These are phyloP conservation scores for Verticillium nubilum DNA, from an alignment of 2,329 filamentous ascomycete species.

Conservation along the genomic window DNA sequence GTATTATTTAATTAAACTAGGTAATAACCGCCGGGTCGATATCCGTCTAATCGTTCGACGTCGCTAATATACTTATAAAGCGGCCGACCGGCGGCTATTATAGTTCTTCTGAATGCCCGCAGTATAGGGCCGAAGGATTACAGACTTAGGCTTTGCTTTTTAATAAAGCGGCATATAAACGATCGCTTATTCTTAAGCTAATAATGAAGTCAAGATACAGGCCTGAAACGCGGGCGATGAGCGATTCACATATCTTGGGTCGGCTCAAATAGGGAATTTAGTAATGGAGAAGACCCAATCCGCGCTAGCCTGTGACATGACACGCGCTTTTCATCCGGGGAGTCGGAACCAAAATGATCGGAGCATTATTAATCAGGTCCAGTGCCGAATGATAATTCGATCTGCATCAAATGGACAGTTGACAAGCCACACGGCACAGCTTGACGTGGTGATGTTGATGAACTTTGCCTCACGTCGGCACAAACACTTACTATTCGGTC, in stretches of 20 bases:
- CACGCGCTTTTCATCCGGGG: neutral
- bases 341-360: no score
- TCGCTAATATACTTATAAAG: neutral
- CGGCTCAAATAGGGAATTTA: neutral
- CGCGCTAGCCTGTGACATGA: neutral
- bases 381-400: no score
- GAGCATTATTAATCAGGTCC: no score
- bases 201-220: neutral
- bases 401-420: no score
- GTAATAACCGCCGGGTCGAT: constrained; percentile 27
- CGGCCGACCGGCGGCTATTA: neutral
- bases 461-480: no score
- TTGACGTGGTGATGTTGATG: no score
- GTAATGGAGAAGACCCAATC: neutral
- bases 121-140: neutral
- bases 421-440: no score
- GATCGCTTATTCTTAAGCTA: neutral
- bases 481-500: no score
- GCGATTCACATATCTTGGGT: neutral
- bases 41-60: constrained; percentile 12
- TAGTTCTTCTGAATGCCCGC: neutral
- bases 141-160: neutral
- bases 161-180: neutral
- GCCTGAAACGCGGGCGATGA: neutral
- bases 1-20: constrained; percentile 27